Percentiles rank a stretch among this genome's conserved stretches.
Evolutionary conservation across 1,284 basidiomycete genomes (phyloP).

Genomic region (Ceratobasidium sp.): DNA sequence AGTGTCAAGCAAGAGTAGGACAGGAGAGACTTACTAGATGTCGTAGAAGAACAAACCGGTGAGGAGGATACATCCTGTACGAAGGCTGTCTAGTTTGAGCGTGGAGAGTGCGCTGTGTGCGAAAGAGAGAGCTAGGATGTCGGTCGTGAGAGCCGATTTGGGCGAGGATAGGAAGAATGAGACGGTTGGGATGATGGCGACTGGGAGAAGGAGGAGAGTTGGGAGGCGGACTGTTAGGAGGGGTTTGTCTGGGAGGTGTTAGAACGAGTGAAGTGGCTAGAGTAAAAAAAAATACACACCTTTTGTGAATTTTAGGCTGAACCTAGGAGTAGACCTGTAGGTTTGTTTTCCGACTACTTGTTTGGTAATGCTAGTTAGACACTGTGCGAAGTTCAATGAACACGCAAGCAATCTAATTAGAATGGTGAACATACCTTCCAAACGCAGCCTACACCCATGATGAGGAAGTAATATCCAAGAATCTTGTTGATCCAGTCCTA

Average conservation of each 20-base stretch:
- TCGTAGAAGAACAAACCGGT: slow-evolving; percentile 88
- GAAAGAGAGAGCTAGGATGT: slow-evolving; percentile 86
- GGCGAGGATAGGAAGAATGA: slow-evolving; percentile 67
- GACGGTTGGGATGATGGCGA: slow-evolving; percentile 73
- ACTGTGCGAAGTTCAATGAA: too few species aligned
- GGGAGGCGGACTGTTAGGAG: slow-evolving; percentile 55
- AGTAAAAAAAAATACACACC: not conserved
- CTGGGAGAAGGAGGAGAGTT: slow-evolving; percentile 71
- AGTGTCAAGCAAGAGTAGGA: not conserved
- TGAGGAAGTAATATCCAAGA: slow-evolving; percentile 72
- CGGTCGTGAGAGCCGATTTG: slow-evolving; percentile 78
- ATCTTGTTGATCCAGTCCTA: slow-evolving; percentile 52
- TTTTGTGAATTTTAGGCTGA: not conserved
- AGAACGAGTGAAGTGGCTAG: slow-evolving; percentile 20
- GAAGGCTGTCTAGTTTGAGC: slow-evolving; percentile 90
- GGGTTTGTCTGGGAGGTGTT: slow-evolving; percentile 52
- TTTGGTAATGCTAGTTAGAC: slow-evolving; percentile 44
- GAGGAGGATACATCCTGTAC: slow-evolving; percentile 86
- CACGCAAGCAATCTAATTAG: too few species aligned
- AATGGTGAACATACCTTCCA: slow-evolving; percentile 66
- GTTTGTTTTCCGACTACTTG: slow-evolving; percentile 41
- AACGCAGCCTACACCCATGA: slow-evolving; percentile 71
- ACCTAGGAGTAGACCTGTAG: not conserved
- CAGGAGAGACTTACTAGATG: slow-evolving; percentile 86
- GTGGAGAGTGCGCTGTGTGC: slow-evolving; percentile 84